Percentiles rank a stretch among this genome's conserved stretches.
phyloP scores from a whole-genome alignment of 2,329 filamentous ascomycete species.

The Elsinoe arachidis region DNA sequence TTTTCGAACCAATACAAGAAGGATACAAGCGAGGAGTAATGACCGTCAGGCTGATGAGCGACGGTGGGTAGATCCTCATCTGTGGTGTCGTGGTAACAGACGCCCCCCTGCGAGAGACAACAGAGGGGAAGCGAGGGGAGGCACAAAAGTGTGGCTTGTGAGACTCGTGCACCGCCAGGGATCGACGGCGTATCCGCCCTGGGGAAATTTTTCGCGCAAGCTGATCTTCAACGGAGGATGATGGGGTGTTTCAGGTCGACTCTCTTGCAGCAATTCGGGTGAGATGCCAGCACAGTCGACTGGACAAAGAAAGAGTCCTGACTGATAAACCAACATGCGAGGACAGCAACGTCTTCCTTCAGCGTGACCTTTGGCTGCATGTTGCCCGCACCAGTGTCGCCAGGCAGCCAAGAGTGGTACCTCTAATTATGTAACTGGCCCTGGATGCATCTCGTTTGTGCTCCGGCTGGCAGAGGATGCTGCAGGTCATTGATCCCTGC shows the following conservation, averaged over 20 bases:
- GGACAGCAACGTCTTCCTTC: constrained; percentile 3
- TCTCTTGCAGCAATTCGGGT: background rate
- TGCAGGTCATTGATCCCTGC: constrained; percentile 11
- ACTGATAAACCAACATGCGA: background rate
- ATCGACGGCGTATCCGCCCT: background rate
- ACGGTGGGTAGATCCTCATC: constrained; percentile 4
- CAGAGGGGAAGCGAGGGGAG: background rate
- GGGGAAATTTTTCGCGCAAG: constrained; percentile 10
- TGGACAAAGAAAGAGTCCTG: background rate
- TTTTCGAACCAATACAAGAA: background rate
- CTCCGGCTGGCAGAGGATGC: background rate
- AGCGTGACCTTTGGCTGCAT: background rate
- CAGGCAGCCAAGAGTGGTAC: constrained; percentile 2
- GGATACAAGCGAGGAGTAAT: background rate
- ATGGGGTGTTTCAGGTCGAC: constrained; percentile 3
- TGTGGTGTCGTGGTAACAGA: constrained; percentile 3
- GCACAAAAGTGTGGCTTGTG: constrained; percentile 7
- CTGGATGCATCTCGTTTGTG: constrained; percentile 5
- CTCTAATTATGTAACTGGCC: background rate
- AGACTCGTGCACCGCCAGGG: constrained; percentile 9
- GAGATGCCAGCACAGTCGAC: background rate
- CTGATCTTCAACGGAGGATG: background rate
- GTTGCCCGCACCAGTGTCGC: background rate
- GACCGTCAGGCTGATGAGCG: background rate
- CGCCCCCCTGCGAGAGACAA: background rate